phyloP scores from a whole-genome alignment of 768 basidiomycete genomes.

The Mycena kentingensis region DNA sequence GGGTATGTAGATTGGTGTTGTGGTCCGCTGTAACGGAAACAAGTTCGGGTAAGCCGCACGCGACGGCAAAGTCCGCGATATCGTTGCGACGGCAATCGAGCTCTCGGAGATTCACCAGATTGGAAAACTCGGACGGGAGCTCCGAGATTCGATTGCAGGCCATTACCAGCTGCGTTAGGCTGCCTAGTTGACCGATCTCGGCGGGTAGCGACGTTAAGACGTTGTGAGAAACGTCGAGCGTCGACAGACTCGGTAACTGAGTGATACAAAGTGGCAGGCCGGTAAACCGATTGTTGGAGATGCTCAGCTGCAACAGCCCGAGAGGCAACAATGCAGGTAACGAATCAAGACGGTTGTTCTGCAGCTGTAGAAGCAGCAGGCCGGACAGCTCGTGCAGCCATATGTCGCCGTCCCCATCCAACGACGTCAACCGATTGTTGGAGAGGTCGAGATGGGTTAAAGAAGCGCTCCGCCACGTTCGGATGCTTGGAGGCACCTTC shows the following conservation, averaged over 20 bases:
- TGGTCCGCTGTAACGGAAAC: constrained; percentile 72
- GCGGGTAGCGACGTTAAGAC: constrained; percentile 78
- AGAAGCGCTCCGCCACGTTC: constrained; percentile 54
- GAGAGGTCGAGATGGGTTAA: constrained; percentile 87
- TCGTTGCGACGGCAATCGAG: constrained; percentile 87
- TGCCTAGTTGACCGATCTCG: constrained; percentile 67
- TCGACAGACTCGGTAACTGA: constrained; percentile 65
- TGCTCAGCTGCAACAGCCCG: constrained; percentile 75
- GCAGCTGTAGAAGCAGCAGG: constrained; percentile 67
- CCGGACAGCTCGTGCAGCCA: constrained; percentile 73
- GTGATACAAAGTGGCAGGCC: constrained; percentile 72
- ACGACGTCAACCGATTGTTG: constrained; percentile 85
- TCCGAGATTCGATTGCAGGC: constrained; percentile 78
- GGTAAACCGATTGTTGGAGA: constrained; percentile 94
- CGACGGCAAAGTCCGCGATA: constrained; percentile 72
- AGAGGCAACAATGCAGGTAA: constrained; percentile 84
- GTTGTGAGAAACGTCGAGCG: constrained; percentile 96
- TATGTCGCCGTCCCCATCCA: constrained; percentile 63
- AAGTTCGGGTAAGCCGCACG: constrained; percentile 69
- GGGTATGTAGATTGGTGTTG: constrained; percentile 68
- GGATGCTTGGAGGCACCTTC: constrained; percentile 82
- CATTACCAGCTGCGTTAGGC: constrained; percentile 71
- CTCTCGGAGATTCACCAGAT: constrained; percentile 59
- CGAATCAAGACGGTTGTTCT: constrained; percentile 89
- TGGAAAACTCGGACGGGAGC: constrained; percentile 62